Conservation (phyloP, 495 filamentous ascomycete species). For the Lichina pygmaea region DNA sequence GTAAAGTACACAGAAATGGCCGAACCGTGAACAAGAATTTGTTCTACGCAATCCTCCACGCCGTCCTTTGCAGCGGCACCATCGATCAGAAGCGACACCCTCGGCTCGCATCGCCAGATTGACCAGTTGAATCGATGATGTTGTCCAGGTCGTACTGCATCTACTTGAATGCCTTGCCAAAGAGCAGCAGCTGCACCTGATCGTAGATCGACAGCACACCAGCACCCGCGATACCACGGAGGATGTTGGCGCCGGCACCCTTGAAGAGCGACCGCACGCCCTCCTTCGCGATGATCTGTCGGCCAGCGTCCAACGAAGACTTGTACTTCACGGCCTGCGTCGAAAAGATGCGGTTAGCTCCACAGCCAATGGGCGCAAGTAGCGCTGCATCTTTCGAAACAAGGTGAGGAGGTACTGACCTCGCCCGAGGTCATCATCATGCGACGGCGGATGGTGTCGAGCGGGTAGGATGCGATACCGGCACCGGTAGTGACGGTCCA, state of each 20-base stretch:
- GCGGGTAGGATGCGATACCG: constrained; percentile 99
- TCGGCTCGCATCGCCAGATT: too few species aligned
- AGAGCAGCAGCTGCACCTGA: constrained; percentile 91
- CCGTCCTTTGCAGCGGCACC: too few species aligned
- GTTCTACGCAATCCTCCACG: too few species aligned
- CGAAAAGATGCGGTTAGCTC: not conserved
- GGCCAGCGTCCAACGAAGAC: constrained; percentile 73
- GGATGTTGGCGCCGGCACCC: constrained; percentile 99
- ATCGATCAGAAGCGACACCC: too few species aligned
- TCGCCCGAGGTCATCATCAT: constrained; percentile 99
- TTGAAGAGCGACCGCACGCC: constrained; percentile 98
- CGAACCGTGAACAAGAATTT: too few species aligned
- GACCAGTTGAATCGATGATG: too few species aligned
- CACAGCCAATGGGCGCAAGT: not conserved
- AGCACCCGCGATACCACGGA: constrained; percentile 99
- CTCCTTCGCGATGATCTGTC: constrained; percentile 90
- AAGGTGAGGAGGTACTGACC: constrained; percentile 17
- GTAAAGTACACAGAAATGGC: too few species aligned
- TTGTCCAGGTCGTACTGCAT: not conserved
- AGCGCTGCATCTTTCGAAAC: not conserved
- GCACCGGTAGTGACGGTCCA: constrained; percentile 99
- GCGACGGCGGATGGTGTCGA: constrained; percentile 98
- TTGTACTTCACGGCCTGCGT: constrained; percentile 94
- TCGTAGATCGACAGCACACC: constrained; percentile 99
- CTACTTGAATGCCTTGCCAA: constrained; percentile 96